phyloP scores from a whole-genome alignment of 345 rosid genomes.

The Murraya koenigii region DNA sequence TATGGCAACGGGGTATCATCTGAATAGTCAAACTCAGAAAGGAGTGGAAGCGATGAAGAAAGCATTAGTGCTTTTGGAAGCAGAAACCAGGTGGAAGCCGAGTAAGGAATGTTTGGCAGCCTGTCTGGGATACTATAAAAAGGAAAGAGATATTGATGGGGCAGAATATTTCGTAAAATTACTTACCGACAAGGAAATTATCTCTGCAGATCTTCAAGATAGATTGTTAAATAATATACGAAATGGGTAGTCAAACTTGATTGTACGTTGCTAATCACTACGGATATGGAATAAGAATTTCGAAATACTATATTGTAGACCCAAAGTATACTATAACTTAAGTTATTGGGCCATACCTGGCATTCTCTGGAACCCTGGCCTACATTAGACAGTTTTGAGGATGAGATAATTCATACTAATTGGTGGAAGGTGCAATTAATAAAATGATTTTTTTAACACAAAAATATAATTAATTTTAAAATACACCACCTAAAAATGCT shows the following conservation, averaged over 20 bases:
- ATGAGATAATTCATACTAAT: too few relatives aligned
- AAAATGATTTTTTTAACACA: too few relatives aligned
- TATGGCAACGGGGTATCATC: slow-evolving; percentile 25
- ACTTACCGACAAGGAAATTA: slow-evolving; percentile 15
- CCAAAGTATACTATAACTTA: too few relatives aligned
- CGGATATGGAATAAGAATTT: too few relatives aligned
- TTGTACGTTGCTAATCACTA: background rate
- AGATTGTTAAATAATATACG: slow-evolving; percentile 19
- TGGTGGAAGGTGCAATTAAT: too few relatives aligned
- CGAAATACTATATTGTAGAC: too few relatives aligned
- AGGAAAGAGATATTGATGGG: slow-evolving; percentile 16
- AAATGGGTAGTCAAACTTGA: background rate
- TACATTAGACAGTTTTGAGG: too few relatives aligned
- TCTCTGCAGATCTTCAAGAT: slow-evolving; percentile 17
- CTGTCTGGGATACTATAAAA: slow-evolving; percentile 29
- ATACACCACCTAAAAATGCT: too few relatives aligned
- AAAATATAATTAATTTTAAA: too few relatives aligned
- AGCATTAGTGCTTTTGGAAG: slow-evolving; percentile 16
- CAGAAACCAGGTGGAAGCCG: slow-evolving; percentile 12
- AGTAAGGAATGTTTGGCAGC: slow-evolving; percentile 12
- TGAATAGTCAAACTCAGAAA: slow-evolving; percentile 11
- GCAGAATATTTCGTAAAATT: slow-evolving; percentile 23
- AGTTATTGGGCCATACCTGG: too few relatives aligned
- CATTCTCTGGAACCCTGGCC: too few relatives aligned
- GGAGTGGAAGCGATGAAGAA: slow-evolving; percentile 33